phyloP scores from a whole-genome alignment of 306 rosid genomes.

The Pterocarpus macrocarpus region DNA sequence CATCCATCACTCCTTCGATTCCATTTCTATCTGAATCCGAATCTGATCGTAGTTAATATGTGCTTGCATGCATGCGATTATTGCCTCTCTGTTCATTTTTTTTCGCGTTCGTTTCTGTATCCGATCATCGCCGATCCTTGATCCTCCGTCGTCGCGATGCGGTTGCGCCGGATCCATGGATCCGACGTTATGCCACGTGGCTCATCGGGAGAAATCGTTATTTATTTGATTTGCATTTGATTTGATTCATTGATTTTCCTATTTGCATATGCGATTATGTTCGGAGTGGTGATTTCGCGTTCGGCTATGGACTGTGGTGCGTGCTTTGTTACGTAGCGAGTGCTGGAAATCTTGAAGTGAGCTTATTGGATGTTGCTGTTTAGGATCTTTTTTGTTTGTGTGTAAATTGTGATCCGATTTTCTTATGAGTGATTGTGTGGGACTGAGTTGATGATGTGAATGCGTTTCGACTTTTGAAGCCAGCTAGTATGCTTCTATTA shows the following conservation, averaged over 20 bases:
- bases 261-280: background rate
- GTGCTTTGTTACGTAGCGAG: background rate
- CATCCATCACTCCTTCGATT: too few species aligned
- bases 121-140: background rate
- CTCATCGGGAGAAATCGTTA: background rate
- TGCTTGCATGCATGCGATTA: background rate
- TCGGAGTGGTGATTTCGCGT: background rate
- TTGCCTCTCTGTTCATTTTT: background rate
- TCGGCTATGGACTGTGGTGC: background rate
- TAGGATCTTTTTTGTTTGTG: background rate
- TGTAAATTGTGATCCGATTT: background rate
- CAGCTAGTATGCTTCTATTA: background rate
- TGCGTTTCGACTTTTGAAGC: background rate
- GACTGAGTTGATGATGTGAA: background rate
- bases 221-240: background rate
- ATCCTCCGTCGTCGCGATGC: background rate
- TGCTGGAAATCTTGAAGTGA: background rate
- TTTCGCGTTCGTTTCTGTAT: background rate
- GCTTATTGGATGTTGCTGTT: background rate
- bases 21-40: background rate
- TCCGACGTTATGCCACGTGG: background rate
- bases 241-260: background rate
- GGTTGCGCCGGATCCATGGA: background rate
- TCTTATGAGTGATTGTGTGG: background rate
- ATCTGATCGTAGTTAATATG: background rate